Evolutionary conservation across 1,284 basidiomycete species (phyloP), one percentile per base, ranked within the genome.

Genomic region (Thelephora terrestris): DNA sequence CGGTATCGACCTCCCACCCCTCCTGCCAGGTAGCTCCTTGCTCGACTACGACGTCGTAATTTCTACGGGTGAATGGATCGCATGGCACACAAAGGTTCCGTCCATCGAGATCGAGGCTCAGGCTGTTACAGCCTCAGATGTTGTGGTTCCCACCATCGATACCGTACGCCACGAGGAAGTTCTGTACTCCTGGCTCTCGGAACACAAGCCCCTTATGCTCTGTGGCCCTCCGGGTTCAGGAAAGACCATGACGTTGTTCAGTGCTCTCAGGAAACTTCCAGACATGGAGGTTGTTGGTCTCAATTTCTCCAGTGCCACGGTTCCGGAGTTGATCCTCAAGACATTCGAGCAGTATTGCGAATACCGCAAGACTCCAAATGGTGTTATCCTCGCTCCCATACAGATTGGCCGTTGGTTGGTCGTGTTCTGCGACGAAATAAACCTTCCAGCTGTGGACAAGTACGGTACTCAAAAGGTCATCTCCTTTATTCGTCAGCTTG

Each of bases 171-270:
- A 99, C 63, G 97, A 99, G 64, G 94, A 98, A 62, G 92, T 99
- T 24, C 71, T 99, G 1, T 99, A 99, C 66, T 96, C 93, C 0
- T 99, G 95, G 94, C 74, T 99, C 2, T 94, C 93, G 0, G 97
- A 99, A 64, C 95, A 99, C 71, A 98, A 98, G 64, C 97, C 96
- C 5, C 76, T 99, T 49, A 91, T 99, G 81, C 78, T 99, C 20
- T 99, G 96, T 64, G 96, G 96, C 43, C 96, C 96, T 59, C 96
- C 96, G 6, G 96, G 96, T 61, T 98, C 95, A 21, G 96, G 96
- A 36, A 99, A 99, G 73, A 99, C 96, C 4, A 99, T 99, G 96
- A 99, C 97, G 0, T 73, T 99, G n/a, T 98, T 99, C 71, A 96
- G 92, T 56, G 96, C 97, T 4, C 78, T 99, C 29, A 85, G 96